phyloP scores from a whole-genome alignment of 805 yeast genomes.

The Candida bentonensis region DNA sequence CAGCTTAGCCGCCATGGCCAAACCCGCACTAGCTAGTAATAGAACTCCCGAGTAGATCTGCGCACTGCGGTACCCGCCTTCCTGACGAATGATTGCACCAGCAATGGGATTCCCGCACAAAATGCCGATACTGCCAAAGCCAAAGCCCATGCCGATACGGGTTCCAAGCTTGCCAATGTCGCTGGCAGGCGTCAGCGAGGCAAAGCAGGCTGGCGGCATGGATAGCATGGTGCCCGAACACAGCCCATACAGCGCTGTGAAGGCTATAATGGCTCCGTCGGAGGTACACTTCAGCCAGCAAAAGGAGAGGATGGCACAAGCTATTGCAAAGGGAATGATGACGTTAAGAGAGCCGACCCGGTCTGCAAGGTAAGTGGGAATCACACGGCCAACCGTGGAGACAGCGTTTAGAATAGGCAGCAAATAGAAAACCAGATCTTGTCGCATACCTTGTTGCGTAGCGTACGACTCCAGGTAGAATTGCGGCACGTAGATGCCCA shows the following conservation, averaged over 20 bases:
- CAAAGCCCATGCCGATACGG: slow-evolving; percentile 47
- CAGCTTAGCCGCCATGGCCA: not conserved
- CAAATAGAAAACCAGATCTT: slow-evolving; percentile 15
- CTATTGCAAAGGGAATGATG: slow-evolving; percentile 19
- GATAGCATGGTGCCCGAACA: slow-evolving; percentile 21
- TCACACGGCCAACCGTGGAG: slow-evolving; percentile 35
- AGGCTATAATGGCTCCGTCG: slow-evolving; percentile 17
- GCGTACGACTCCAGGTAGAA: slow-evolving; percentile 23
- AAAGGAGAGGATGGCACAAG: slow-evolving; percentile 19
- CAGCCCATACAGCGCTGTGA: slow-evolving; percentile 20
- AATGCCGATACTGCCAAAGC: not conserved
- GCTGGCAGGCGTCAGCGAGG: slow-evolving; percentile 13
- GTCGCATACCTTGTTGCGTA: slow-evolving; percentile 11
- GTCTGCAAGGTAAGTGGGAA: slow-evolving; percentile 35
- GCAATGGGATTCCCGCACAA: not conserved
- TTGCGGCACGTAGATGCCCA: slow-evolving; percentile 21
- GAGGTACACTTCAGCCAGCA: slow-evolving; percentile 23
- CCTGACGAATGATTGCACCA: not conserved
- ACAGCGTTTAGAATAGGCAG: slow-evolving; percentile 23
- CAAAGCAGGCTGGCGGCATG: slow-evolving; percentile 20
- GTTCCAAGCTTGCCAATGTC: slow-evolving; percentile 17
- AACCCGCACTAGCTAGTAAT: not conserved
- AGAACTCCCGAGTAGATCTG: not conserved
- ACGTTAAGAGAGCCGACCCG: slow-evolving; percentile 32
- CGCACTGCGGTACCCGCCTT: not conserved